Percentiles rank a stretch among this genome's conserved stretches.
phyloP scores from a whole-genome alignment of 2,329 filamentous ascomycete species.

The Trichoderma simmonsii region DNA sequence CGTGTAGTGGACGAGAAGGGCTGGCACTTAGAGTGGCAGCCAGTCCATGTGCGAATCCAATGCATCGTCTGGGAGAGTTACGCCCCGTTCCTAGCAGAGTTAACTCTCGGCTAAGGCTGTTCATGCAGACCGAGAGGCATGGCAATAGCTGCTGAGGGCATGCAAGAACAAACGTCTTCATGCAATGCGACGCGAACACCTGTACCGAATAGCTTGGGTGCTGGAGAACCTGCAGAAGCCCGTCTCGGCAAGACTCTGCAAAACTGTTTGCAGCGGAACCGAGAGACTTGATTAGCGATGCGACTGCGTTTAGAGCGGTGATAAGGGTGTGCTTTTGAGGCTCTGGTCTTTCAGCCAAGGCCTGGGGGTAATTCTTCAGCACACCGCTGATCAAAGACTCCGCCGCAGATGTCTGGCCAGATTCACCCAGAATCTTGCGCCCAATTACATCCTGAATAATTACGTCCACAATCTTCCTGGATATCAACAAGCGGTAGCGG shows the following conservation, averaged over 20 bases:
- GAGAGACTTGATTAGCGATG: slow-evolving; percentile 72
- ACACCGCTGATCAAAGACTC: slow-evolving; percentile 81
- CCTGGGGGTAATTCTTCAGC: slow-evolving; percentile 91
- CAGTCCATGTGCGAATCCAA: slow-evolving; percentile 88
- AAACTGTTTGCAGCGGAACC: slow-evolving; percentile 78
- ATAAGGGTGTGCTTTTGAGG: slow-evolving; percentile 84
- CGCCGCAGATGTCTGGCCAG: slow-evolving; percentile 79
- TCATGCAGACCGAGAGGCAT: slow-evolving; percentile 93
- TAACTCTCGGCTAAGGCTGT: slow-evolving; percentile 85
- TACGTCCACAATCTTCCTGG: slow-evolving; percentile 78
- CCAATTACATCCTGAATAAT: slow-evolving; percentile 83
- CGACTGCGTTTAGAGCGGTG: slow-evolving; percentile 72
- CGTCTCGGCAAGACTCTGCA: slow-evolving; percentile 81
- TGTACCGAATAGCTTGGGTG: slow-evolving; percentile 97
- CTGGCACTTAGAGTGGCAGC: slow-evolving; percentile 89
- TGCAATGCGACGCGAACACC: slow-evolving; percentile 79
- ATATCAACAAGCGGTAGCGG: slow-evolving; percentile 81
- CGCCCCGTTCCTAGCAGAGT: slow-evolving; percentile 70
- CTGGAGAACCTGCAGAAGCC: slow-evolving; percentile 82
- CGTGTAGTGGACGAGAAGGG: slow-evolving; percentile 82
- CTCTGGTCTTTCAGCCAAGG: slow-evolving; percentile 80
- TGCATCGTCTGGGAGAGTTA: slow-evolving; percentile 76
- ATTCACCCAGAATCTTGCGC: slow-evolving; percentile 78
- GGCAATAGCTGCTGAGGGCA: slow-evolving; percentile 90
- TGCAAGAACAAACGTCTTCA: slow-evolving; percentile 83